These are phyloP conservation scores for Coprinellus micaceus DNA, from an alignment of 768 basidiomycete genomes.

Conservation along the genomic window DNA sequence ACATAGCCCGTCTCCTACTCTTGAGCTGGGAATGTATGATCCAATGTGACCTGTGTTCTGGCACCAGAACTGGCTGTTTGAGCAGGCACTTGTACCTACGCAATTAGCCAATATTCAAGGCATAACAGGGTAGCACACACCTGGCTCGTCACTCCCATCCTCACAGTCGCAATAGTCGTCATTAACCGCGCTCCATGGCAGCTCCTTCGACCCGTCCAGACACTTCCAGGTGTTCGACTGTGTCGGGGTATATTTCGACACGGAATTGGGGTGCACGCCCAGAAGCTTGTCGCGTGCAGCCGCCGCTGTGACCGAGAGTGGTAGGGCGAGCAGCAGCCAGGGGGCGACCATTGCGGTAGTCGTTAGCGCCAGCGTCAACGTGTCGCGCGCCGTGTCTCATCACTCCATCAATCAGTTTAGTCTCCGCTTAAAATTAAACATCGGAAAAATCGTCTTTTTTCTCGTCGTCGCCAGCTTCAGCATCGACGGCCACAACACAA, in stretches of 20 bases:
- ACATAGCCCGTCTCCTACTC: conserved; percentile 91
- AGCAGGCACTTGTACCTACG: conserved; percentile 82
- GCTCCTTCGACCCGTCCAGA: conserved; percentile 73
- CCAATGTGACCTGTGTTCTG: conserved; percentile 87
- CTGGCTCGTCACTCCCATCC: conserved; percentile 96
- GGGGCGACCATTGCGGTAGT: conserved; percentile 1
- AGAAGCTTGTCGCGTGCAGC: conserved; percentile 40
- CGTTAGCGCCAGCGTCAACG: conserved; percentile 25
- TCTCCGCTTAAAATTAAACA: no score
- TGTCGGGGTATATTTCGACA: conserved; percentile 53
- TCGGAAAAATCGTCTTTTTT: neutral
- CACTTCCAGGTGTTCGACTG: conserved; percentile 67
- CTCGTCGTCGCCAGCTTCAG: conserved; percentile 20
- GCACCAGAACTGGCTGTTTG: conserved; percentile 76
- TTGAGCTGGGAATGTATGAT: conserved; percentile 67
- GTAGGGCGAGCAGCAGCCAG: conserved; percentile 37
- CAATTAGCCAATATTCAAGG: conserved; percentile 3
- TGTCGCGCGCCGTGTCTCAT: conserved; percentile 30
- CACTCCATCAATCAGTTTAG: no score
- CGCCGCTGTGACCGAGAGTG: conserved; percentile 37
- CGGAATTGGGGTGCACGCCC: conserved; percentile 55
- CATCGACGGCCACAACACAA: conserved; percentile 40
- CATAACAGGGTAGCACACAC: conserved; percentile 32
- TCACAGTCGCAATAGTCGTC: conserved; percentile 94
- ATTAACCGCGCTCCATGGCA: conserved; percentile 80